phyloP scores from a whole-genome alignment of 225 moss, liverwort and hornwort genomes.

The Marchantia paleacea region DNA sequence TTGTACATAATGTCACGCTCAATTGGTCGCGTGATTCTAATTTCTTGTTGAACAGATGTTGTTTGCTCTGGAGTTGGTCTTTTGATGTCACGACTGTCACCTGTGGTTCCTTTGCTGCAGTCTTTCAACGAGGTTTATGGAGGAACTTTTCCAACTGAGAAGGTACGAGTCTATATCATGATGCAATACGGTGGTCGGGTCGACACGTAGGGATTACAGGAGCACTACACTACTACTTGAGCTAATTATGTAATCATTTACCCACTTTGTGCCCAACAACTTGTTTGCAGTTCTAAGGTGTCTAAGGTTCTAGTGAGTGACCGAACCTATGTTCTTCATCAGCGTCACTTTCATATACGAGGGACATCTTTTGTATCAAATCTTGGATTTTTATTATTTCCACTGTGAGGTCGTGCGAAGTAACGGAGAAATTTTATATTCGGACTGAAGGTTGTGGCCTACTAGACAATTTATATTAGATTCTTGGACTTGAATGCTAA shows the following conservation, averaged over 20 bases:
- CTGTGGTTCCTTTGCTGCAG: constrained; percentile 41
- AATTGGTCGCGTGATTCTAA: background rate
- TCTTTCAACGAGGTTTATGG: constrained; percentile 76
- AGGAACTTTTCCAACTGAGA: constrained; percentile 75
- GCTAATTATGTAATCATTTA: background rate
- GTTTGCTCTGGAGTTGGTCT: background rate
- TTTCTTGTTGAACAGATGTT: background rate
- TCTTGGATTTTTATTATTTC: too few species aligned
- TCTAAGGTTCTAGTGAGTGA: background rate
- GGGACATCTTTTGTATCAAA: too few species aligned
- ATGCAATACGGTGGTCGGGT: background rate
- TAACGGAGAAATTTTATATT: too few species aligned
- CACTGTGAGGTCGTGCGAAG: too few species aligned
- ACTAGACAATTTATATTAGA: background rate
- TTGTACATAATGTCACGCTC: background rate
- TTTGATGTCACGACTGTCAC: background rate
- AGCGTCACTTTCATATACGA: too few species aligned
- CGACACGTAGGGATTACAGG: background rate
- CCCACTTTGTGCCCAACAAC: background rate
- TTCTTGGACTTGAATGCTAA: background rate
- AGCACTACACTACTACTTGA: background rate
- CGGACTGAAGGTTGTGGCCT: background rate
- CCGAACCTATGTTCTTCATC: background rate
- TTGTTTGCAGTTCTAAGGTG: background rate
- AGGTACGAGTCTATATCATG: constrained; percentile 42